Conservation (phyloP, 345 rosid species). For the Cochlearia excelsa region DNA sequence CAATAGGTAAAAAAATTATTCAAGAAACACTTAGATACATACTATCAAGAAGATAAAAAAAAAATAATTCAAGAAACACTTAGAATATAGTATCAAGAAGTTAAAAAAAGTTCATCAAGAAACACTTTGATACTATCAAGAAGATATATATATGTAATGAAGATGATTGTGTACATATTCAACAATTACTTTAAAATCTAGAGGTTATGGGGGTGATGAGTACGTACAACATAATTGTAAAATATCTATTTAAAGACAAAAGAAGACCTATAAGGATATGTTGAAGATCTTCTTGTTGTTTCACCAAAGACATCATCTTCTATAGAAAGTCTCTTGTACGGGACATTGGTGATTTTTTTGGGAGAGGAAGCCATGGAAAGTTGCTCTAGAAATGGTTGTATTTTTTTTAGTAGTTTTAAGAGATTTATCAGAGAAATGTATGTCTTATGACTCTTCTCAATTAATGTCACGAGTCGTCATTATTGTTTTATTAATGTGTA, state of each 20-base stretch:
- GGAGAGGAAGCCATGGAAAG: slow-evolving; percentile 30
- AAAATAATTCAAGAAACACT: slow-evolving; percentile 23
- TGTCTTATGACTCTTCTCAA: neutral
- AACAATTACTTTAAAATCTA: neutral
- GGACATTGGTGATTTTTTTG: slow-evolving; percentile 15
- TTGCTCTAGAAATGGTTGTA: neutral
- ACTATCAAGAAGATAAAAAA: neutral
- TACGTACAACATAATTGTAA: neutral
- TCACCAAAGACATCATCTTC: slow-evolving; percentile 32
- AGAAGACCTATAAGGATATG: slow-evolving; percentile 27
- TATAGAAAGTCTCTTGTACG: slow-evolving; percentile 21
- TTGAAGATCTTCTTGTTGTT: slow-evolving; percentile 22
- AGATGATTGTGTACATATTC: slow-evolving; percentile 8
- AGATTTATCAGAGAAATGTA: slow-evolving; percentile 17
- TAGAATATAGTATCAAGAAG: neutral
- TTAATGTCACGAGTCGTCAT: slow-evolving; percentile 27
- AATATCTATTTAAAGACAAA: neutral
- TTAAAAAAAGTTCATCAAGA: slow-evolving; percentile 22
- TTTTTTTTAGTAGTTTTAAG: neutral
- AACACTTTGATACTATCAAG: neutral
- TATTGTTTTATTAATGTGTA: slow-evolving; percentile 25
- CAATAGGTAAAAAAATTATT: slow-evolving; percentile 21
- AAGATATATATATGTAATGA: neutral
- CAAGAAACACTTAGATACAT: neutral
- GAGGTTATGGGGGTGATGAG: neutral